These are phyloP conservation scores for Candida morakotiae DNA, from an alignment of 805 yeast species.

Conservation along the genomic window DNA sequence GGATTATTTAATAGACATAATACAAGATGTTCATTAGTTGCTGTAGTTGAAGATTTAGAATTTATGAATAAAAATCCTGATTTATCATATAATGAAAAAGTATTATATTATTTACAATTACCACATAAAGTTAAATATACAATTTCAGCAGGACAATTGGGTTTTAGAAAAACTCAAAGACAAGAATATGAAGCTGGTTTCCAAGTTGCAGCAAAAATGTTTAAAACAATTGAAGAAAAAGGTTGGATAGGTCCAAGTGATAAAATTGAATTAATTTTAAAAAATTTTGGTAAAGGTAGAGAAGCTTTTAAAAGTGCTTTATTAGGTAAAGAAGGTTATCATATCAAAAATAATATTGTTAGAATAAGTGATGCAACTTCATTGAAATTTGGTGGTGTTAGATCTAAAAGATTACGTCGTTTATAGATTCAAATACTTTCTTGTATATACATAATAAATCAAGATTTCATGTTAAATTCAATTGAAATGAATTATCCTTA, in stretches of 20 bases:
- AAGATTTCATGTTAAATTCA: neutral
- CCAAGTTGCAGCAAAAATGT: slow-evolving; percentile 74
- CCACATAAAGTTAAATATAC: slow-evolving; percentile 71
- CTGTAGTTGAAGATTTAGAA: slow-evolving; percentile 62
- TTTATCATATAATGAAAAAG: slow-evolving; percentile 61
- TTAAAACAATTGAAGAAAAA: slow-evolving; percentile 64
- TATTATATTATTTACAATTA: slow-evolving; percentile 70
- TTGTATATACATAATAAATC: slow-evolving; percentile 2
- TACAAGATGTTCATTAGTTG: slow-evolving; percentile 72
- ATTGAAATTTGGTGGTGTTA: slow-evolving; percentile 88
- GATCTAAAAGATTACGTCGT: slow-evolving; percentile 80
- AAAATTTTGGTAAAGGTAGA: slow-evolving; percentile 86
- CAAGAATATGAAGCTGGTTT: slow-evolving; percentile 92
- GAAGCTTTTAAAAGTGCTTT: slow-evolving; percentile 81
- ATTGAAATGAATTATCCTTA: too few species aligned
- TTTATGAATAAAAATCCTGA: slow-evolving; percentile 53
- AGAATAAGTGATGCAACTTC: slow-evolving; percentile 76
- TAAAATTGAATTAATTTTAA: slow-evolving; percentile 71
- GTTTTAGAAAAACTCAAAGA: slow-evolving; percentile 85
- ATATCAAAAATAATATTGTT: slow-evolving; percentile 60
- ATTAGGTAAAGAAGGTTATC: slow-evolving; percentile 82
- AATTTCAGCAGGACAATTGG: slow-evolving; percentile 78
- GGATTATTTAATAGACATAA: slow-evolving; percentile 79
- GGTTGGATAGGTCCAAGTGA: slow-evolving; percentile 47
- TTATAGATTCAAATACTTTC: slow-evolving; percentile 30